A percentile compares a stretch with the other conserved stretches of the same genome.
Conservation (phyloP, 305 asterid genomes). For the Fraxinus ornus region DNA sequence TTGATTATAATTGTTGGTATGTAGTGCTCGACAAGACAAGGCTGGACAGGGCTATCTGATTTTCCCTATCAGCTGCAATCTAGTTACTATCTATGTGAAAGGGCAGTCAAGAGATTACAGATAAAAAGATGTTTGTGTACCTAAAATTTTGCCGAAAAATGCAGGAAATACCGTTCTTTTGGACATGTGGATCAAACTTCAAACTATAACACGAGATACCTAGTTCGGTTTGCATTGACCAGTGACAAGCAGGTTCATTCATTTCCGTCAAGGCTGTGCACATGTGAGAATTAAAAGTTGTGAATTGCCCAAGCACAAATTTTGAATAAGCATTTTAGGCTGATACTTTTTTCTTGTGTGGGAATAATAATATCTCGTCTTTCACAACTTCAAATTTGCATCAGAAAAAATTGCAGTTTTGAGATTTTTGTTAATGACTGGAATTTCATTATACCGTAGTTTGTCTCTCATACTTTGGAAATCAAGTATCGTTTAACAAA, state of each 20-base stretch:
- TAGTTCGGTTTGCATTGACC: not conserved
- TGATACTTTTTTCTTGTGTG: not conserved
- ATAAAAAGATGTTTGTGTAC: not conserved
- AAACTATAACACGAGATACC: not conserved
- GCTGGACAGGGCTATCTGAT: not conserved
- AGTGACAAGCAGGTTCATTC: not conserved
- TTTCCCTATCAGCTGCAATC: not conserved
- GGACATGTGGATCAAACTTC: not conserved
- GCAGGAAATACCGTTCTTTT: not conserved
- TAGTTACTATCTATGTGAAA: not conserved
- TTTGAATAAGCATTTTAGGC: not conserved
- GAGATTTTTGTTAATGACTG: not conserved
- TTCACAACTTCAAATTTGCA: not conserved
- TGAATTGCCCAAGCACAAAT: not conserved
- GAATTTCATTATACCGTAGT: not conserved
- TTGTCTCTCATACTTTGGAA: not conserved
- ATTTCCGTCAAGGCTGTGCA: not conserved
- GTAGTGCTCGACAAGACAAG: not conserved
- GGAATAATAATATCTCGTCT: not conserved
- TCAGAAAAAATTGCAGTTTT: not conserved
- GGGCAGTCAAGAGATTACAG: not conserved
- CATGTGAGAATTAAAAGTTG: not conserved
- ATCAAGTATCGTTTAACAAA: not conserved
- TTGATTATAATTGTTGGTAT: not conserved
- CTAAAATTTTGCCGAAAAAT: not conserved